Conservation (phyloP, 768 basidiomycete genomes). For the Lentinula boryana region DNA sequence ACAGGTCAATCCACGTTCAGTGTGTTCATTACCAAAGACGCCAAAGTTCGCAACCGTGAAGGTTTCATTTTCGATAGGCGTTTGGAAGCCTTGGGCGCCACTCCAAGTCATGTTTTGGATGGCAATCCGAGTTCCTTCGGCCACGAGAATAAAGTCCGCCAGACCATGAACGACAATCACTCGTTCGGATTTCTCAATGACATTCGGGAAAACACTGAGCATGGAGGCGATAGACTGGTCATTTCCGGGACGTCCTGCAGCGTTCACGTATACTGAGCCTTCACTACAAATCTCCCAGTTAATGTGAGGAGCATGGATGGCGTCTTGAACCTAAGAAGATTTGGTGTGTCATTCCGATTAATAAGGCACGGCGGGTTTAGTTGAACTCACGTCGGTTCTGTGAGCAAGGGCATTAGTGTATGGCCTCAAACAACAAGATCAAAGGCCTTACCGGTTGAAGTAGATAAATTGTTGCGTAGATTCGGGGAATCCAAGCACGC, state of each 20-base stretch:
- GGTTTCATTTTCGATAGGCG: constrained; percentile 50
- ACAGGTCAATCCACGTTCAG: constrained; percentile 65
- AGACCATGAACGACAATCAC: constrained; percentile 65
- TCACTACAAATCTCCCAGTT: constrained; percentile 52
- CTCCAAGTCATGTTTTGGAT: constrained; percentile 54
- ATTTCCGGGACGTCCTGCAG: constrained; percentile 26
- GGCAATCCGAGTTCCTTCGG: constrained; percentile 46
- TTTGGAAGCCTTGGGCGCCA: constrained; percentile 63
- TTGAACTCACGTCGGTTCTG: constrained; percentile 29
- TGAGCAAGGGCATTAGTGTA: background rate
- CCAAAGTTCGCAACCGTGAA: constrained; percentile 62
- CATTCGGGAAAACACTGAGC: constrained; percentile 58
- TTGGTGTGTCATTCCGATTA: background rate
- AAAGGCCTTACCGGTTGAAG: constrained; percentile 37
- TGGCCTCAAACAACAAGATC: background rate
- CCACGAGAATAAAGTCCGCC: constrained; percentile 37
- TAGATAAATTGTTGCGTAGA: constrained; percentile 51
- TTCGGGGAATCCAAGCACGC: constrained; percentile 66
- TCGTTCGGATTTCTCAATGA: constrained; percentile 63
- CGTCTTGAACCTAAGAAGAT: constrained; percentile 30
- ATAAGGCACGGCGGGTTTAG: background rate
- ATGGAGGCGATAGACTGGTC: constrained; percentile 56
- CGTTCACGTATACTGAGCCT: constrained; percentile 46
- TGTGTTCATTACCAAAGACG: constrained; percentile 52
- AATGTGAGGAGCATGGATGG: constrained; percentile 63